These are phyloP conservation scores for Nicotiana obtusifolia DNA, from an alignment of 257 asterid species.

Conservation along the genomic window DNA sequence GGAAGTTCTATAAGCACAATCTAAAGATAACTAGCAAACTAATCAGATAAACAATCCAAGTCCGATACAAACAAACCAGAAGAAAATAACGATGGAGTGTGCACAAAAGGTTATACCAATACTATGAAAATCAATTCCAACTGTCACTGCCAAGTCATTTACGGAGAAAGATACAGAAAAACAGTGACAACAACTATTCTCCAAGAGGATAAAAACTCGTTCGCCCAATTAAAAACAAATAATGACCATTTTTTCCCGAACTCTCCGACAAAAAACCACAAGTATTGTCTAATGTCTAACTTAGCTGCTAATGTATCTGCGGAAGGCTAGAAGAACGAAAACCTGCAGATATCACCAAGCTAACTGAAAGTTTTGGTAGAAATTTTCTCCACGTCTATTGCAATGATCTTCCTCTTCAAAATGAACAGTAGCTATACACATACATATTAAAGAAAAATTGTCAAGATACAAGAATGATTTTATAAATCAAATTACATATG, in stretches of 20 bases:
- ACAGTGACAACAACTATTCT: not conserved
- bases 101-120: not conserved
- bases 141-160: not conserved
- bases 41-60: not conserved
- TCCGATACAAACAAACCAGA: slow-evolving; percentile 1
- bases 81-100: not conserved
- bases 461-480: not conserved
- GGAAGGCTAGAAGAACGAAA: not conserved
- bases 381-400: not conserved
- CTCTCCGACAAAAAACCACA: not conserved
- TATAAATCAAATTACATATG: not conserved
- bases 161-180: not conserved
- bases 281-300: not conserved
- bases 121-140: not conserved
- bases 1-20: slow-evolving; percentile 11
- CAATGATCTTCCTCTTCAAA: not conserved
- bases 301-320: not conserved
- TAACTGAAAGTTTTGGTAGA: not conserved
- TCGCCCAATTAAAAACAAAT: not conserved
- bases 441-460: not conserved
- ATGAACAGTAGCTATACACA: not conserved
- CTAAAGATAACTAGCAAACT: not conserved
- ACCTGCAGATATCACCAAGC: not conserved
- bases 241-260: not conserved
- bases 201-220: not conserved